Evolutionary conservation across 495 filamentous ascomycete genomes (phyloP), one percentile per base, ranked within the genome.

Genomic region (Hypoxylon subgilvum): DNA sequence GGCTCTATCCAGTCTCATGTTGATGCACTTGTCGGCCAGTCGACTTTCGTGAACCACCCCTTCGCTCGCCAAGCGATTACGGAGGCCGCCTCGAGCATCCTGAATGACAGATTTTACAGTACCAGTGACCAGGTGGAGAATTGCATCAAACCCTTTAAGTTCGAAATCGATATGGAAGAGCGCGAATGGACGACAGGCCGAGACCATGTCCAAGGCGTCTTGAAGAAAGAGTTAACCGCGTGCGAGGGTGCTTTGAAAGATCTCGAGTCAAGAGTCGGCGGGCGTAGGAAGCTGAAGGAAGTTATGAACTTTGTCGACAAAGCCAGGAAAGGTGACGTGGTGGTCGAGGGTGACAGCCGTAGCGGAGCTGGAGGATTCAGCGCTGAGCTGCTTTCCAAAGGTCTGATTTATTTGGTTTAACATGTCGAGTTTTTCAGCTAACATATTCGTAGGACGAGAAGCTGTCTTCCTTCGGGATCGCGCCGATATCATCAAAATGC

Each of bases 81-180:
- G 21, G 90, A 96, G 60, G 93, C 94, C 2, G 89, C 89, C 14
- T 87, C 87, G 1, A 85, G 84, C 28, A 97, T 97, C 38, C 74
- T 99, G 12, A 94, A 92, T 56, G 94, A 99, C 54, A 85, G 92
- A 1, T 96, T 95, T 62, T 97, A 96, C 75, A 91, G 90, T 68
- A 97, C 95, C 2, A 91, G 88, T 60, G 94, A 99, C 68, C 93
- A 97, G 70, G 91, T 99, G n/a, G 94, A 99, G 72, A 97, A 97
- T 67, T 97, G 94, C 68, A 93, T 99, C 77, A 99, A 99, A 70
- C 94, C 94, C 1, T 99, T 92, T 78, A 99, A 97, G 69, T 97
- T 88, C 61, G 90, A 97, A 52, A 94, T 97, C 41, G 94, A 99
- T 67, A 86, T 97, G 39, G 89, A 96, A 58, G 88, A 90, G 16